Evolutionary conservation across 2,329 filamentous ascomycete species (phyloP).

Genomic region (Juglanconis juglandina): DNA sequence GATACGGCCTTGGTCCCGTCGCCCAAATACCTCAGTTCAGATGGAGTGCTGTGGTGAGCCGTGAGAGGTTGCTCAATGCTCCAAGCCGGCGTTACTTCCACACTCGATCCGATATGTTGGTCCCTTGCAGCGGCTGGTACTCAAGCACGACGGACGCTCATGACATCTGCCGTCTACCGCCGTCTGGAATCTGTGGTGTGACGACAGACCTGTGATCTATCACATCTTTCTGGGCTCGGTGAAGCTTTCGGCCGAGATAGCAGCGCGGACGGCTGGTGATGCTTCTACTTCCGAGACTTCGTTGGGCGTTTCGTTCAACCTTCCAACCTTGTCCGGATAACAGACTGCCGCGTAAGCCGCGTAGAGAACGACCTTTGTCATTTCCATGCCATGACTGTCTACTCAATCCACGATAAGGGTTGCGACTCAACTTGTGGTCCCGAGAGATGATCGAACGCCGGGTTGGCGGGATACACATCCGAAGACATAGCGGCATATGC

Average conservation of each 20-base stretch:
- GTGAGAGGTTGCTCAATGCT: neutral
- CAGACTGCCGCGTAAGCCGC: neutral
- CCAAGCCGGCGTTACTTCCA: neutral
- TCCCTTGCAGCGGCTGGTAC: neutral
- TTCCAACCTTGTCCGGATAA: neutral
- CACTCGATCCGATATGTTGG: neutral
- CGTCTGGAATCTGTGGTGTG: neutral
- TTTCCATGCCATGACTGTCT: neutral
- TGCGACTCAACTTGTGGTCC: neutral
- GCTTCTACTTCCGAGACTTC: neutral
- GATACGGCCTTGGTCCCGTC: neutral
- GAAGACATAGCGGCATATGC: slow-evolving; percentile 10
- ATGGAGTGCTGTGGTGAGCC: neutral
- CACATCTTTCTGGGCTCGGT: neutral
- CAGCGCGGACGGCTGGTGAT: neutral
- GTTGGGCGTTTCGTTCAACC: neutral
- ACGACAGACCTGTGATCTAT: neutral
- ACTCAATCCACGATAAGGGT: neutral
- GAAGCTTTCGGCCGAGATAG: neutral
- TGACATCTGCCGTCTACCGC: neutral
- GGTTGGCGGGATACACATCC: slow-evolving; percentile 6
- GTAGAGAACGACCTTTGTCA: neutral
- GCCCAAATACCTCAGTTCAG: neutral
- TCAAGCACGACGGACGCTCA: neutral
- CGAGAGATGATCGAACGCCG: neutral